A percentile compares a stretch with the other conserved stretches of the same genome.
These are phyloP conservation scores for Ascochyta pisi DNA, from an alignment of 2,329 filamentous ascomycete species.

Conservation along the genomic window DNA sequence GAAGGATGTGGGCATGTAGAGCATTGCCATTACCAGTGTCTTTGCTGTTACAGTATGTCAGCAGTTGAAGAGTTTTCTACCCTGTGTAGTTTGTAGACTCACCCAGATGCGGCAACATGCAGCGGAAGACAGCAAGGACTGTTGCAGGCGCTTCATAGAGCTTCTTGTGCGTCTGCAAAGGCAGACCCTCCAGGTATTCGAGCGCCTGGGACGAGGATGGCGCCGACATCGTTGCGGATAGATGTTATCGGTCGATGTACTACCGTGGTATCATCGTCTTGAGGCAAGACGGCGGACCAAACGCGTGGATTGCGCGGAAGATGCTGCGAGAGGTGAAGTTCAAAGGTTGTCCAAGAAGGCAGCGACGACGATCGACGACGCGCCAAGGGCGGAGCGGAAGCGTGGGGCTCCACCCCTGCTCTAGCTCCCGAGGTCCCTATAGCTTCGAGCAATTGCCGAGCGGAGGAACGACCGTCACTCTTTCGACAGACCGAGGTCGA, in stretches of 20 bases:
- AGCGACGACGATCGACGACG: slow-evolving; percentile 23
- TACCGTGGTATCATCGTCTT: slow-evolving; percentile 46
- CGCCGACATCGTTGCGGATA: slow-evolving; percentile 58
- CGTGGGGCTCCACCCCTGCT: slow-evolving; percentile 30
- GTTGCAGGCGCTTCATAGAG: slow-evolving; percentile 97
- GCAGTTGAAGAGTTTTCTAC: not conserved
- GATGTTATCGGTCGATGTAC: slow-evolving; percentile 22
- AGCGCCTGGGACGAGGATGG: slow-evolving; percentile 68
- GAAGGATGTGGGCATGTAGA: slow-evolving; percentile 86
- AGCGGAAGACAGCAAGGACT: slow-evolving; percentile 91
- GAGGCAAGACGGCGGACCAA: slow-evolving; percentile 6
- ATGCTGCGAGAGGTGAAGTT: slow-evolving; percentile 22
- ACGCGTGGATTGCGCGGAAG: slow-evolving; percentile 26
- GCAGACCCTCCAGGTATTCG: slow-evolving; percentile 92
- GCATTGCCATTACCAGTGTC: slow-evolving; percentile 91
- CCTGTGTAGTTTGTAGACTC: slow-evolving; percentile 25
- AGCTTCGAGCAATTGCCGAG: slow-evolving; percentile 26
- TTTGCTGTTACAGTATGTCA: slow-evolving; percentile 68
- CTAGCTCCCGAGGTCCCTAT: slow-evolving; percentile 22
- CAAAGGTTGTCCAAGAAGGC: not conserved
- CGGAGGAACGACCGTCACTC: slow-evolving; percentile 33
- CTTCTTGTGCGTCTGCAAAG: slow-evolving; percentile 86
- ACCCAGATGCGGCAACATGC: slow-evolving; percentile 94
- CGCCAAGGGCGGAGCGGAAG: slow-evolving; percentile 31
- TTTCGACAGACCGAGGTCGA: slow-evolving; percentile 8